Conservation (phyloP, 306 rosid genomes). For the Myrica gale region DNA sequence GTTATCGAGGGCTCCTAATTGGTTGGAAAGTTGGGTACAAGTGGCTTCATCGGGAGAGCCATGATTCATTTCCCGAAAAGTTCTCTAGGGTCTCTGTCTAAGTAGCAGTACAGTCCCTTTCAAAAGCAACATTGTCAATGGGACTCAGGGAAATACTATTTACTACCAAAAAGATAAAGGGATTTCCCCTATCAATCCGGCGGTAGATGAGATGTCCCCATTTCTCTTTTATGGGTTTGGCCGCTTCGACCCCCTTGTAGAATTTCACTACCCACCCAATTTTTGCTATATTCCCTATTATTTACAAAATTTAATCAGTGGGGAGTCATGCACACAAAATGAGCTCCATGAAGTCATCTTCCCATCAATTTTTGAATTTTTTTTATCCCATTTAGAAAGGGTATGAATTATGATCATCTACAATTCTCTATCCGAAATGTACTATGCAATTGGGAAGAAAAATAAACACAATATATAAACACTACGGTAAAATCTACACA, state of each 20-base stretch:
- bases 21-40: not conserved
- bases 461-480: too few species aligned
- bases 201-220: slow-evolving; percentile 27
- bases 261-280: not conserved
- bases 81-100: not conserved
- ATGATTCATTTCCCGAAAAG: not conserved
- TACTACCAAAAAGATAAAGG: not conserved
- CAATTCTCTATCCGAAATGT: too few species aligned
- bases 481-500: too few species aligned
- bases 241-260: not conserved
- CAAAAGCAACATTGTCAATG: slow-evolving; percentile 30
- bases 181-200: slow-evolving; percentile 40
- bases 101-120: slow-evolving; percentile 28
- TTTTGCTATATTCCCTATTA: not conserved
- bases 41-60: not conserved
- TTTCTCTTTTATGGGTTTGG: not conserved
- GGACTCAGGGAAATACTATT: slow-evolving; percentile 19
- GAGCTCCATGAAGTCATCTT: not conserved
- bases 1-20: not conserved
- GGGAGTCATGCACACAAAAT: not conserved
- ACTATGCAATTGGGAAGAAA: too few species aligned
- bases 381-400: too few species aligned
- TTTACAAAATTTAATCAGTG: not conserved
- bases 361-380: not conserved
- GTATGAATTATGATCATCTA: too few species aligned